Conservation (phyloP, 2,329 filamentous ascomycete species). For the Periglandula ipomoeae region DNA sequence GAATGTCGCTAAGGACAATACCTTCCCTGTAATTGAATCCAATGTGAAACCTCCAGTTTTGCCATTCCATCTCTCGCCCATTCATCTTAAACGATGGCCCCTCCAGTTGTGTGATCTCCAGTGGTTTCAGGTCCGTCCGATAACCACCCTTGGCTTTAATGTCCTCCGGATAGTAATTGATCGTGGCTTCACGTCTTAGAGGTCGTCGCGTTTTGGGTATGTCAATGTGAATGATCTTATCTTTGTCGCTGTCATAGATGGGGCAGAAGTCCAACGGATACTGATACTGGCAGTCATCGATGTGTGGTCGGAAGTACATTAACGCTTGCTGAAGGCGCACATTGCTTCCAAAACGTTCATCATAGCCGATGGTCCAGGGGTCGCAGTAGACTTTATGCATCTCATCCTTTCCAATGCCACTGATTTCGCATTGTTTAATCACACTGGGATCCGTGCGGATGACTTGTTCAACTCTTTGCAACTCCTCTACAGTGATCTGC, state of each 20-base stretch:
- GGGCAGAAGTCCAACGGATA: conserved; percentile 92
- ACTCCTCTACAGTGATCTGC: conserved; percentile 80
- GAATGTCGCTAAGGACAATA: conserved; percentile 84
- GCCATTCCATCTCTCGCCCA: conserved; percentile 71
- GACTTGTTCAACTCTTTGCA: conserved; percentile 67
- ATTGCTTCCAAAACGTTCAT: conserved; percentile 74
- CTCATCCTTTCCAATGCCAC: conserved; percentile 21
- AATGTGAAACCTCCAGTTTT: conserved; percentile 88
- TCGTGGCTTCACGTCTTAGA: conserved; percentile 59
- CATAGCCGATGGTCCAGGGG: conserved; percentile 92
- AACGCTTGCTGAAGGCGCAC: conserved; percentile 82
- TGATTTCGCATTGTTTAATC: conserved; percentile 75
- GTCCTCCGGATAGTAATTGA: conserved; percentile 70
- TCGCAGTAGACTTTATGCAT: conserved; percentile 98
- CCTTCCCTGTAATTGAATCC: conserved; percentile 49
- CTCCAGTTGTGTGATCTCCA: conserved; percentile 80
- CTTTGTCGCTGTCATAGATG: conserved; percentile 74
- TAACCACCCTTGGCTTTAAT: conserved; percentile 69
- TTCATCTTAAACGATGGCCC: conserved; percentile 78
- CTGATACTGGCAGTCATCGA: conserved; percentile 83
- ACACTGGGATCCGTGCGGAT: conserved; percentile 69
- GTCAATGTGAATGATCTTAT: conserved; percentile 69
- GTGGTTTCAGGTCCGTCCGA: conserved; percentile 70
- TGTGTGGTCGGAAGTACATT: conserved; percentile 86
- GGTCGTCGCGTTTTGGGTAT: conserved; percentile 52